phyloP scores from a whole-genome alignment of 371 early-diverging fungal species.

The Cokeromyces recurvatus region DNA sequence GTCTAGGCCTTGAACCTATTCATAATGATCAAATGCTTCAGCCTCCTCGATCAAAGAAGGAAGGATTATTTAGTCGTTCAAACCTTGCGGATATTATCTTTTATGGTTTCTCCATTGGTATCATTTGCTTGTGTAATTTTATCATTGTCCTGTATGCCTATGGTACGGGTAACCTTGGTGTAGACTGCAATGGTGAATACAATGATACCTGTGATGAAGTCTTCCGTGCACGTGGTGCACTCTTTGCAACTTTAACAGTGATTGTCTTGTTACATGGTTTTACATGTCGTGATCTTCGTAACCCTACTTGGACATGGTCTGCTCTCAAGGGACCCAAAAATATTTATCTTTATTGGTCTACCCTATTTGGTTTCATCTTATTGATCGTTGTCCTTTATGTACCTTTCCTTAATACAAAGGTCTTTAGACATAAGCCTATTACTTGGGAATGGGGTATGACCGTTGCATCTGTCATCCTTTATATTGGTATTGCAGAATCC shows the following conservation, averaged over 20 bases:
- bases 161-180: constrained; percentile 52
- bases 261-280: constrained; percentile 67
- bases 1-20: constrained; percentile 80
- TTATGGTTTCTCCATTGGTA: constrained; percentile 70
- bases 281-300: constrained; percentile 66
- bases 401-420: constrained; percentile 60
- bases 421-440: constrained; percentile 65
- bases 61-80: constrained; percentile 65
- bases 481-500: constrained; percentile 54
- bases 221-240: constrained; percentile 71
- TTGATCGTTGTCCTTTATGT: constrained; percentile 64
- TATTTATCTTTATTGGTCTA: constrained; percentile 51
- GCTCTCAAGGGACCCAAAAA: constrained; percentile 49
- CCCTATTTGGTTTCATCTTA: constrained; percentile 48
- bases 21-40: constrained; percentile 76
- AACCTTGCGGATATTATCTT: constrained; percentile 66
- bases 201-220: constrained; percentile 58
- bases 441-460: constrained; percentile 79
- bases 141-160: constrained; percentile 60
- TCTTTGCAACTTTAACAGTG: constrained; percentile 63
- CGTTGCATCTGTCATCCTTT: constrained; percentile 50
- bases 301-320: constrained; percentile 49
- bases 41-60: constrained; percentile 67
- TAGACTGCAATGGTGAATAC: constrained; percentile 58
- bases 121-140: constrained; percentile 66